Conservation (phyloP, 176 grass and related monocot species). For the Microstegium vimineum region DNA sequence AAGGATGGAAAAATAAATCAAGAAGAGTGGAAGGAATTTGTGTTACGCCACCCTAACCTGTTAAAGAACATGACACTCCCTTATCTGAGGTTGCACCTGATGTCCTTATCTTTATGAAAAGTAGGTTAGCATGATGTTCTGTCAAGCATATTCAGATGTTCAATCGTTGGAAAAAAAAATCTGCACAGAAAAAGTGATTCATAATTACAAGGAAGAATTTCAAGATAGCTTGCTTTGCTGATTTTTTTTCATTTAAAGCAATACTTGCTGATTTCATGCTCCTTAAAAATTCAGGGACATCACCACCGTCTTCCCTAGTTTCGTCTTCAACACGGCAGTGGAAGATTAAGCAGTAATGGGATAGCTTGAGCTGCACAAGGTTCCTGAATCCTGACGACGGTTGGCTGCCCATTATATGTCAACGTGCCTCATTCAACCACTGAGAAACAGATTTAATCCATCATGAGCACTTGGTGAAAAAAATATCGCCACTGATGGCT, state of each 20-base stretch:
- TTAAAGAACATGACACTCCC: constrained; percentile 91
- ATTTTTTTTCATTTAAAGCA: neutral
- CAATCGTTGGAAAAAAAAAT: no score
- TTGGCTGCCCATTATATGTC: constrained; percentile 13
- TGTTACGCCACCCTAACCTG: constrained; percentile 50
- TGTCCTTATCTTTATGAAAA: neutral
- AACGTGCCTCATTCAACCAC: neutral
- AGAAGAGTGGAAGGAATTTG: constrained; percentile 87
- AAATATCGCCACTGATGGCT: neutral
- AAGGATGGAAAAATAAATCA: constrained; percentile 72
- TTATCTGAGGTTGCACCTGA: constrained; percentile 51
- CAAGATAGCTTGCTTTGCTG: neutral
- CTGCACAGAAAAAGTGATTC: neutral
- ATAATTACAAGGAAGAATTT: neutral
- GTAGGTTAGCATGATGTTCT: neutral
- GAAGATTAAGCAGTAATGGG: constrained; percentile 50
- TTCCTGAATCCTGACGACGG: neutral
- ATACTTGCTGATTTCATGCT: neutral
- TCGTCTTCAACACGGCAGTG: constrained; percentile 74
- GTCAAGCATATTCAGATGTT: neutral
- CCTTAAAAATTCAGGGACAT: constrained; percentile 54
- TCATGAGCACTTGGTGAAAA: neutral
- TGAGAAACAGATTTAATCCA: neutral
- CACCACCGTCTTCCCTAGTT: constrained; percentile 77
- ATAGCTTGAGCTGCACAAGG: neutral